Conservation (phyloP, 164 flowering plant genomes). For the Nymphaea colorata region DNA sequence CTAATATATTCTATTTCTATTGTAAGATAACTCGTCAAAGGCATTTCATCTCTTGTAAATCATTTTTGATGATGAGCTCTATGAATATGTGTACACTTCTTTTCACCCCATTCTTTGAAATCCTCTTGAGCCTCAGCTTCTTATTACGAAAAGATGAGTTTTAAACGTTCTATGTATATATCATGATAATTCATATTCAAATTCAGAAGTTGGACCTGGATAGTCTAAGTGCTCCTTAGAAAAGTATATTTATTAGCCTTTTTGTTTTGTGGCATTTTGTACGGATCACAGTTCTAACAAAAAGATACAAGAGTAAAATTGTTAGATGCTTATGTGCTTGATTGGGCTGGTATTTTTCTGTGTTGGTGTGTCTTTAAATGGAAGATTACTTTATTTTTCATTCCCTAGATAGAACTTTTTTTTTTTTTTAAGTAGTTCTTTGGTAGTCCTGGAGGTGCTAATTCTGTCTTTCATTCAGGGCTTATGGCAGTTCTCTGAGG, state of each 20-base stretch:
- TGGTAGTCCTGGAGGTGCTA: slow-evolving; percentile 52
- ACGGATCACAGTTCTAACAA: background rate
- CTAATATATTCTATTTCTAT: slow-evolving; percentile 81
- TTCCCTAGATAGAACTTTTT: background rate
- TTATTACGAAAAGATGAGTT: background rate
- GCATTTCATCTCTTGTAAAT: slow-evolving; percentile 60
- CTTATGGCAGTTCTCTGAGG: slow-evolving; percentile 52
- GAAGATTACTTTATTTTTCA: background rate
- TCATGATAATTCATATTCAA: background rate
- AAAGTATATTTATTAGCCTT: background rate
- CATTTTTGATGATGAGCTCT: slow-evolving; percentile 41
- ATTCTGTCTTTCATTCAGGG: slow-evolving; percentile 82
- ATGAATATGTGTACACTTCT: slow-evolving; percentile 11
- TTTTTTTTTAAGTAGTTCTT: slow-evolving; percentile 1
- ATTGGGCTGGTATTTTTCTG: no score
- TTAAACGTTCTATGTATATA: background rate
- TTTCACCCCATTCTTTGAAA: background rate
- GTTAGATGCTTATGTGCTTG: background rate
- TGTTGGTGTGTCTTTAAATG: background rate
- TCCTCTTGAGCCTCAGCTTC: background rate
- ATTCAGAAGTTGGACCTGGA: background rate
- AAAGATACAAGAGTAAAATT: background rate
- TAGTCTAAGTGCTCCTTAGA: background rate
- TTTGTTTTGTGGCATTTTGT: no score
- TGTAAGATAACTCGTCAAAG: slow-evolving; percentile 94